phyloP scores from a whole-genome alignment of 116 monocot species.

The Cymodocea nodosa region DNA sequence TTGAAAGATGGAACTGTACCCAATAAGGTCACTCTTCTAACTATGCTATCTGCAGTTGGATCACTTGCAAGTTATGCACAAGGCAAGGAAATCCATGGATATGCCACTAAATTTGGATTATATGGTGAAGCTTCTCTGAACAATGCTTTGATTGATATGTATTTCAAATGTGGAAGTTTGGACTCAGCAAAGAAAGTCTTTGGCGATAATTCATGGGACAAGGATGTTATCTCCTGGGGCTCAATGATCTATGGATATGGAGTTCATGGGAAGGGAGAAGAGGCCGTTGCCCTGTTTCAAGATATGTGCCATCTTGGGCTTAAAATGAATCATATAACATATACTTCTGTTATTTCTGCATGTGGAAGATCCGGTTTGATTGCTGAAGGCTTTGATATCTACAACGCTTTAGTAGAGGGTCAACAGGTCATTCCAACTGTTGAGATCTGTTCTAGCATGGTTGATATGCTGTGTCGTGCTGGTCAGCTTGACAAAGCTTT shows the following conservation, averaged over 20 bases:
- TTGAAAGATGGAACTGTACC: slow-evolving; percentile 19
- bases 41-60: slow-evolving; percentile 17
- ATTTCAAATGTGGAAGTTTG: slow-evolving; percentile 59
- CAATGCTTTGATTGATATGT: slow-evolving; percentile 27
- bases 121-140: slow-evolving; percentile 32
- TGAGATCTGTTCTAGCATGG: slow-evolving; percentile 63
- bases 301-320: slow-evolving; percentile 32
- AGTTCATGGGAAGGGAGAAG: slow-evolving; percentile 49
- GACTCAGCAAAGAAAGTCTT: slow-evolving; percentile 35
- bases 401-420: slow-evolving; percentile 31
- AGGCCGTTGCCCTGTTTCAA: slow-evolving; percentile 34
- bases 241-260: slow-evolving; percentile 51
- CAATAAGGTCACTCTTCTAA: slow-evolving; percentile 44
- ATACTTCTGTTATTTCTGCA: slow-evolving; percentile 42
- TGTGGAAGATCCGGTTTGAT: slow-evolving; percentile 43
- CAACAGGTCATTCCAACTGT: slow-evolving; percentile 32
- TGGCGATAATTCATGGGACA: slow-evolving; percentile 45
- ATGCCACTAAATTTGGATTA: slow-evolving; percentile 19
- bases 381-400: slow-evolving; percentile 46
- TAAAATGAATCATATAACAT: slow-evolving; percentile 28
- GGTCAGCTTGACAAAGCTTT: slow-evolving; percentile 42
- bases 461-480: slow-evolving; percentile 65
- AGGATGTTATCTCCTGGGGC: slow-evolving; percentile 73
- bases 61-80: no score
- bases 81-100: no score